These are phyloP conservation scores for Begonia loranthoides DNA, from an alignment of 306 rosid species.

Conservation along the genomic window DNA sequence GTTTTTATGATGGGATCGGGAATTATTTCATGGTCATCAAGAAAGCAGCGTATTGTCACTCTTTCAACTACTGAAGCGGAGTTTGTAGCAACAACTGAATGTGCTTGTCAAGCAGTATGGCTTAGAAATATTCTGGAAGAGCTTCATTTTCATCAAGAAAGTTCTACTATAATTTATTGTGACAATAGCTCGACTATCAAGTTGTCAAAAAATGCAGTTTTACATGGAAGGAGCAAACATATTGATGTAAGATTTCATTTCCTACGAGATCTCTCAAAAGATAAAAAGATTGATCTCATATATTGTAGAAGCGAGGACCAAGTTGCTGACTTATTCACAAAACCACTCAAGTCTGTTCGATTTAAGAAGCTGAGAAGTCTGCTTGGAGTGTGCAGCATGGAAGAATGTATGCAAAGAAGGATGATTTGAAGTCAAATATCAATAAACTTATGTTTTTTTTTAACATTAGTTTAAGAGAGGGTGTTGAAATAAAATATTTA, in stretches of 20 bases:
- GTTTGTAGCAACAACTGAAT: too few species aligned
- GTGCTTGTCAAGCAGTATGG: constrained; percentile 4
- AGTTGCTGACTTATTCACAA: background rate
- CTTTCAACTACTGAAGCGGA: constrained; percentile 5
- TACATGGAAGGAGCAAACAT: too few species aligned
- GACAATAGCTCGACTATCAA: too few species aligned
- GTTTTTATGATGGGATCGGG: background rate
- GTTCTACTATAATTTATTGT: background rate
- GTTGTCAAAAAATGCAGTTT: constrained; percentile 1
- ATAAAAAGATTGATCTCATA: background rate
- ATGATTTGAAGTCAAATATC: too few species aligned
- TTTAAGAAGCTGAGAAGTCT: background rate
- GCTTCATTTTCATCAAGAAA: constrained; percentile 1
- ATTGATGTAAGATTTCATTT: too few species aligned
- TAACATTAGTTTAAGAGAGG: background rate
- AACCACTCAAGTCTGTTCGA: background rate
- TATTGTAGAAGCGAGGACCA: constrained; percentile 3
- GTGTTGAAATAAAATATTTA: background rate
- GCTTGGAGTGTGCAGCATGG: background rate
- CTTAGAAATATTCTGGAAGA: constrained; percentile 3
- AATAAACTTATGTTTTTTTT: background rate
- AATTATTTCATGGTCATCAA: background rate
- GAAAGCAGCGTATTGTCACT: background rate
- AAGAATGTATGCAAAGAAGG: background rate
- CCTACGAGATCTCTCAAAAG: background rate